Evolutionary conservation across 108 stramenopile species (phyloP).

Genomic region (Nitzschia sp.): DNA sequence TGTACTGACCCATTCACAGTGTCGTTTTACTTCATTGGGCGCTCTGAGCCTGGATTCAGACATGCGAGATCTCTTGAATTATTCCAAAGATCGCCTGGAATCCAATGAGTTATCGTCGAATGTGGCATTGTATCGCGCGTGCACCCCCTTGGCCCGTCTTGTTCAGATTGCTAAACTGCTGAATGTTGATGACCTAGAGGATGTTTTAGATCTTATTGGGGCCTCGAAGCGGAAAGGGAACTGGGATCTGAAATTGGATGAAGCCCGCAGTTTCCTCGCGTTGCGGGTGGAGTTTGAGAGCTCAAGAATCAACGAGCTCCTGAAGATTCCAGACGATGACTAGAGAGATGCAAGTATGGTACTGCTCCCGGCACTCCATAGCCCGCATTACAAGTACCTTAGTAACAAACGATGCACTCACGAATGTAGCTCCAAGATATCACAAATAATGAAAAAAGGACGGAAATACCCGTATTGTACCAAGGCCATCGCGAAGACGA

Average conservation of each 20-base stretch:
- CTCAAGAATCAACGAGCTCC: slow-evolving; percentile 65
- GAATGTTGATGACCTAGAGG: slow-evolving; percentile 85
- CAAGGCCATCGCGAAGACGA: no score
- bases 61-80: slow-evolving; percentile 73
- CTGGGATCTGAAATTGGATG: slow-evolving; percentile 84
- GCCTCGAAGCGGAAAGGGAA: slow-evolving; percentile 75
- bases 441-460: no score
- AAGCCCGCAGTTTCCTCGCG: slow-evolving; percentile 63
- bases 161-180: slow-evolving; percentile 73
- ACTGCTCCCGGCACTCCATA: background rate
- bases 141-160: slow-evolving; percentile 68
- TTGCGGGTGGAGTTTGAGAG: slow-evolving; percentile 78
- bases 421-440: no score
- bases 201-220: slow-evolving; percentile 77
- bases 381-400: background rate
- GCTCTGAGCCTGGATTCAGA: slow-evolving; percentile 82
- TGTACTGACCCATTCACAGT: slow-evolving; percentile 22
- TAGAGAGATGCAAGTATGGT: no score
- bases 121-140: slow-evolving; percentile 60
- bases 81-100: slow-evolving; percentile 63
- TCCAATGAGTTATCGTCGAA: slow-evolving; percentile 61
- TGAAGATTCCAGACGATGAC: slow-evolving; percentile 33
- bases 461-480: no score
- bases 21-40: slow-evolving; percentile 76
- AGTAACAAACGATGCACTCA: background rate